phyloP scores from a whole-genome alignment of 2,329 filamentous ascomycete genomes.

The Penicillium vulpinum region DNA sequence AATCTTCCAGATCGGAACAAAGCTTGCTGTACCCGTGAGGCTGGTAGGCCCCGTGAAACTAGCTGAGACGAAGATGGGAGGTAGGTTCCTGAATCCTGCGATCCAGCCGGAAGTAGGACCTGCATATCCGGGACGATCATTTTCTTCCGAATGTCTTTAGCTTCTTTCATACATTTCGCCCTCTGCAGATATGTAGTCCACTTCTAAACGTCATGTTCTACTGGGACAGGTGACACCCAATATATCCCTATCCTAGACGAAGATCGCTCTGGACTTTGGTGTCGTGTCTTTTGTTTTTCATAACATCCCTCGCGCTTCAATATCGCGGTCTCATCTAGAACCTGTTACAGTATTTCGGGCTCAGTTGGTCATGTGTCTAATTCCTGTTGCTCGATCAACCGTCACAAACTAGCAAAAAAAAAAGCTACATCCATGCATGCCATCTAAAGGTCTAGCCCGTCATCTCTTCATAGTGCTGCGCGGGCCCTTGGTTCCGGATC shows the following conservation, averaged over 20 bases:
- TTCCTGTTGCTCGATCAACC: background rate
- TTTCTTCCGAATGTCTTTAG: constrained; percentile 5
- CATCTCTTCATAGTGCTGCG: background rate
- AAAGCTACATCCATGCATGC: background rate
- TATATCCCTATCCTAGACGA: constrained; percentile 2
- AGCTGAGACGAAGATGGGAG: constrained; percentile 12
- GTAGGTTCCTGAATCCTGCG: constrained; percentile 11
- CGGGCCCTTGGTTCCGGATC: background rate
- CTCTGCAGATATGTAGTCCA: background rate
- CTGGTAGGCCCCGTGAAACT: constrained; percentile 4
- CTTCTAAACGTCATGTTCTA: constrained; percentile 4
- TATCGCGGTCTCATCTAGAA: background rate
- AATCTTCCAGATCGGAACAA: constrained; percentile 13
- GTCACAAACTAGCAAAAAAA: background rate
- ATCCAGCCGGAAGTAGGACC: constrained; percentile 21
- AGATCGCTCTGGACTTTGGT: background rate
- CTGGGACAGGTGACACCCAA: constrained; percentile 5
- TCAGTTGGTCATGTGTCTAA: background rate
- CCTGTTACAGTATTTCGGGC: background rate
- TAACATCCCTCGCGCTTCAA: background rate
- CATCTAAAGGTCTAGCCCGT: constrained; percentile 5
- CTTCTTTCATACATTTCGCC: background rate
- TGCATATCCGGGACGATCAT: constrained; percentile 24
- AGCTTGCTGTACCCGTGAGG: constrained; percentile 7
- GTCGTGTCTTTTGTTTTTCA: constrained; percentile 2